Percentiles rank a stretch among this genome's conserved stretches.
phyloP scores from a whole-genome alignment of 257 asterid species.

The Fraxinus americana region DNA sequence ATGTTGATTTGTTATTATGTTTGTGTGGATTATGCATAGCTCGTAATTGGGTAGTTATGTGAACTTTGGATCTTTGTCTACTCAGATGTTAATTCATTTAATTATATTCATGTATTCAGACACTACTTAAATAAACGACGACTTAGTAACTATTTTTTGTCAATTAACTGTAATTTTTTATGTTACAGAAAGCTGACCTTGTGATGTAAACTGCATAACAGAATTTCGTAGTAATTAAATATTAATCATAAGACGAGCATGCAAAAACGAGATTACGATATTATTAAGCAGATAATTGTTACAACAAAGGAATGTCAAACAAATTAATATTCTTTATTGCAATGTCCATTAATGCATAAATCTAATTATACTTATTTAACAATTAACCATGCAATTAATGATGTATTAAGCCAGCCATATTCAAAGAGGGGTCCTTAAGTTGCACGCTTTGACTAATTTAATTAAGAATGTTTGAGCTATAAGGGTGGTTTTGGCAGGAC shows the following conservation, averaged over 20 bases:
- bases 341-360: not conserved
- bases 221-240: not conserved
- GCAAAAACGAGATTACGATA: not conserved
- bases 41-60: no score
- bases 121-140: no score
- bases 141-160: no score
- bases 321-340: no score
- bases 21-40: no score
- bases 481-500: no score
- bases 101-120: no score
- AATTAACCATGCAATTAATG: not conserved
- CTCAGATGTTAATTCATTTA: not conserved
- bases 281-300: not conserved
- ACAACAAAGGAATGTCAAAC: not conserved
- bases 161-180: no score
- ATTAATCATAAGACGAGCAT: not conserved
- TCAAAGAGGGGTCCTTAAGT: not conserved
- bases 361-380: not conserved
- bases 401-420: not conserved
- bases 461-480: slow-evolving; percentile 22
- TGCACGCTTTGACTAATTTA: slow-evolving; percentile 31
- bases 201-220: not conserved
- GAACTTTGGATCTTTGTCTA: not conserved
- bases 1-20: no score
- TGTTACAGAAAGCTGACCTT: not conserved